Conservation (phyloP, 768 basidiomycete species). For the Mycena rebaudengoi region DNA sequence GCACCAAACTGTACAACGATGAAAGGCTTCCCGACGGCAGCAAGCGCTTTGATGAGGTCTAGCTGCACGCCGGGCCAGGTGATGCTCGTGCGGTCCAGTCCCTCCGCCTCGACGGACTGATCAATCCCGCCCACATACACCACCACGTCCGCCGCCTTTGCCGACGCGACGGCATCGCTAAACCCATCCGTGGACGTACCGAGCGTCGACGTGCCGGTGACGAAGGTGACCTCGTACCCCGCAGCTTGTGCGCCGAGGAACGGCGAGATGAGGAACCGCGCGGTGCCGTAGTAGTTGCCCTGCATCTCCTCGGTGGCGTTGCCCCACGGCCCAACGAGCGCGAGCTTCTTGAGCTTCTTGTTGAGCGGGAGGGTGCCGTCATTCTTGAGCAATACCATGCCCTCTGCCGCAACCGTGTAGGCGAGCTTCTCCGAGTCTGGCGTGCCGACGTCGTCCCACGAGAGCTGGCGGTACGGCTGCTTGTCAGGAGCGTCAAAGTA, state of each 20-base stretch:
- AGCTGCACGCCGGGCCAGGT: slow-evolving; percentile 67
- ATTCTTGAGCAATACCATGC: slow-evolving; percentile 71
- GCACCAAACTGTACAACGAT: slow-evolving; percentile 65
- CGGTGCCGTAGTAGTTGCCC: slow-evolving; percentile 62
- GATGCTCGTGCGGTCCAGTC: slow-evolving; percentile 55
- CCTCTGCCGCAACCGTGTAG: slow-evolving; percentile 59
- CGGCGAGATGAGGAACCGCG: slow-evolving; percentile 64
- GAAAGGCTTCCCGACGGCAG: slow-evolving; percentile 57
- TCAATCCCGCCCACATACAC: slow-evolving; percentile 67
- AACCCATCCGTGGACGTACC: slow-evolving; percentile 54
- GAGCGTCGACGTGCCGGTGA: slow-evolving; percentile 45
- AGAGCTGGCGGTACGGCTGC: slow-evolving; percentile 61
- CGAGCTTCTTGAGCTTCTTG: slow-evolving; percentile 55
- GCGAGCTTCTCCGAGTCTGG: slow-evolving; percentile 58
- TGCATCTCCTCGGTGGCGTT: slow-evolving; percentile 66
- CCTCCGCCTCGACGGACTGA: slow-evolving; percentile 58
- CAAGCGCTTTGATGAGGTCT: slow-evolving; percentile 54
- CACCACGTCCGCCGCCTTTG: slow-evolving; percentile 56
- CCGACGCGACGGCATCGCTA: slow-evolving; percentile 57
- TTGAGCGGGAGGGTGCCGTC: slow-evolving; percentile 66
- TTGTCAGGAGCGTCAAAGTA: slow-evolving; percentile 61
- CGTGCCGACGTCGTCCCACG: slow-evolving; percentile 58
- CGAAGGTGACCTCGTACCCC: slow-evolving; percentile 56
- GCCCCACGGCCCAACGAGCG: slow-evolving; percentile 67
- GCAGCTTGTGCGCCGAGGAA: slow-evolving; percentile 55